phyloP scores from a whole-genome alignment of 1,284 basidiomycete species.

The Microbotryum silenes-acaulis region DNA sequence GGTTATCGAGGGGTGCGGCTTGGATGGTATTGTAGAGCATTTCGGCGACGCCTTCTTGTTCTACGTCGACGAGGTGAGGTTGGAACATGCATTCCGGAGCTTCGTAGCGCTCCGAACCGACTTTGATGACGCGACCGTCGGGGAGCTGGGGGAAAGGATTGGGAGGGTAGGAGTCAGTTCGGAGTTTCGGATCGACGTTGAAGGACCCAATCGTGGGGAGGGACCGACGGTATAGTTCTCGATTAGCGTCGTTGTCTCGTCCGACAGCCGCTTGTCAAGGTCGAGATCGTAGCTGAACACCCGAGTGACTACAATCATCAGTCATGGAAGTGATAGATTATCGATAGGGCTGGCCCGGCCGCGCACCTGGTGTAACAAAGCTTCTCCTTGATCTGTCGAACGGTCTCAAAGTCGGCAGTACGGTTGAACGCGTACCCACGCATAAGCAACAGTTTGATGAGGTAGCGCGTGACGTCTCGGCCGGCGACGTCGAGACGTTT shows the following conservation, averaged over 20 bases:
- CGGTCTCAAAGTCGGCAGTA: slow-evolving; percentile 98
- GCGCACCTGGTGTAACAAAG: slow-evolving; percentile 84
- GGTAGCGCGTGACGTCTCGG: slow-evolving; percentile 92
- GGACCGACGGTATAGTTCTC: slow-evolving; percentile 78
- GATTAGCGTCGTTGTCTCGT: slow-evolving; percentile 93
- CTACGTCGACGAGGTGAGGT: slow-evolving; percentile 92
- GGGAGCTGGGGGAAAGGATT: slow-evolving; percentile 57
- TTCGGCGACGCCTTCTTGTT: slow-evolving; percentile 95
- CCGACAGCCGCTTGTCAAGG: slow-evolving; percentile 82
- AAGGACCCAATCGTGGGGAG: background rate
- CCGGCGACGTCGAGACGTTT: slow-evolving; percentile 93
- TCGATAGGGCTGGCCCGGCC: no score
- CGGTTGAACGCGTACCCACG: slow-evolving; percentile 98
- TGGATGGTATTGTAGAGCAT: slow-evolving; percentile 97
- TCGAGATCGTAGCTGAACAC: slow-evolving; percentile 78
- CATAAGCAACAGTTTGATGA: slow-evolving; percentile 97
- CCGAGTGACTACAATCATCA: background rate
- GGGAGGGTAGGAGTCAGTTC: background rate
- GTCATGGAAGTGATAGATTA: background rate
- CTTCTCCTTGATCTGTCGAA: slow-evolving; percentile 97
- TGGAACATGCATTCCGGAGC: slow-evolving; percentile 99
- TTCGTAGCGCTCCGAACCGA: slow-evolving; percentile 97
- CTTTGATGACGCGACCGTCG: slow-evolving; percentile 92
- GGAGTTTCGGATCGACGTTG: no score
- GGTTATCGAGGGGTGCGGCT: slow-evolving; percentile 78